Evolutionary conservation across 352 stramenopile genomes (phyloP), one percentile per base, ranked within the genome.

Genomic region (Blastocystis sp.): DNA sequence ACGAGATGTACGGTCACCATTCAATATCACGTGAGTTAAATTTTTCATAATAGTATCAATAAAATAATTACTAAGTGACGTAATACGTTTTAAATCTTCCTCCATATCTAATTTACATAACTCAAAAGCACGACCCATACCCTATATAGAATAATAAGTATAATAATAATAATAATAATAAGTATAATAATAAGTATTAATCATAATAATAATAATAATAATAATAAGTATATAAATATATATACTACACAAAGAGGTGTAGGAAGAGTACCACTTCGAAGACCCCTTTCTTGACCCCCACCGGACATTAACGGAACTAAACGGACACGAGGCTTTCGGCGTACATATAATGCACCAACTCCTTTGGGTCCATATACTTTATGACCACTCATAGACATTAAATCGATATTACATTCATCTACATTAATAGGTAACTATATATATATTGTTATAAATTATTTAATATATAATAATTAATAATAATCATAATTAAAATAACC

Each of bases 311-410:
- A 82, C 0, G 89, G 85, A 70, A 96, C 88, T 2, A 98, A 72
- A 43, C 90, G 84, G 23, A 98, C 86, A 42, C 90, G 83, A 16
- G 91, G 90, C 52, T 74, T 70, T 36, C 81, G 76, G 43, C 91
- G 78, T 36, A 98, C 81, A 74, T 96, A 97, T 56, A 98, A 80
- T 28, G 86, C 90, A 27, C 90, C 91, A 27, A 98, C 76, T 31
- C 90, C 89, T 74, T 98, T 99, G 30, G 91, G 90, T n/a, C 91
- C 91, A 69, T 97, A 99, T 6, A 95, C 70, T 72, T 96, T 96
- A 76, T 96, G 88, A 3, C 82, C 85, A 39, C 80, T 93, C 67
- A 97, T 81, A 42, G 83, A 95, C 83, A 96, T 94, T 13, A 95
- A 75, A 70, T 99, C 90, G 67, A 95, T 93, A 57, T 95, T 91